Conservation (phyloP, 2,329 filamentous ascomycete species). For the Talaromyces sp. region DNA sequence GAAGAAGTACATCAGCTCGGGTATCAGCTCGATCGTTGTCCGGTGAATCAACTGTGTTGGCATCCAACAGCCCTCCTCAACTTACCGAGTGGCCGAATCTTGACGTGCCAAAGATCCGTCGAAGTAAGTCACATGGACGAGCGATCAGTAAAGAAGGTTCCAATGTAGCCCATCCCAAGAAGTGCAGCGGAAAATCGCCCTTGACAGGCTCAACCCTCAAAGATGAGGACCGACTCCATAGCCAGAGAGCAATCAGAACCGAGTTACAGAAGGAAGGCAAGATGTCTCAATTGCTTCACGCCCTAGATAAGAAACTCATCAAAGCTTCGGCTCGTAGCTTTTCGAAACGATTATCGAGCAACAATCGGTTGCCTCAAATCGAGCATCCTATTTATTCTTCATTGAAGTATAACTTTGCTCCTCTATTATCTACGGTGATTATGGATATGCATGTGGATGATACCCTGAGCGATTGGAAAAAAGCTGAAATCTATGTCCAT, state of each 20-base stretch:
- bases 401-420: conserved; percentile 13
- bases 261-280: background rate
- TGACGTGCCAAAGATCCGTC: conserved; percentile 25
- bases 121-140: background rate
- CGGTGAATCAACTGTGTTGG: conserved; percentile 18
- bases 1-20: background rate
- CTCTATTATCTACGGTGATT: conserved; percentile 24
- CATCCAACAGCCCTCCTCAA: conserved; percentile 26
- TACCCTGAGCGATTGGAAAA: background rate
- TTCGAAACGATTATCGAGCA: conserved; percentile 11
- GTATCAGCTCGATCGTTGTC: conserved; percentile 14
- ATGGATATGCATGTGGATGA: conserved; percentile 20
- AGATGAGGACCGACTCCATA: background rate
- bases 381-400: background rate
- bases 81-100: conserved; percentile 22
- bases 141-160: background rate
- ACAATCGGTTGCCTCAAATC: background rate
- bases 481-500: conserved; percentile 33
- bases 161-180: background rate
- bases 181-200: background rate
- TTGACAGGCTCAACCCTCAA: background rate
- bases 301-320: conserved; percentile 10
- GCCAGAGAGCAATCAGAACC: background rate
- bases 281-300: conserved; percentile 14
- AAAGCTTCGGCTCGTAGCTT: conserved; percentile 9